Evolutionary conservation across 805 yeast genomes (phyloP).

Genomic region (Barnettozyma salicaria): DNA sequence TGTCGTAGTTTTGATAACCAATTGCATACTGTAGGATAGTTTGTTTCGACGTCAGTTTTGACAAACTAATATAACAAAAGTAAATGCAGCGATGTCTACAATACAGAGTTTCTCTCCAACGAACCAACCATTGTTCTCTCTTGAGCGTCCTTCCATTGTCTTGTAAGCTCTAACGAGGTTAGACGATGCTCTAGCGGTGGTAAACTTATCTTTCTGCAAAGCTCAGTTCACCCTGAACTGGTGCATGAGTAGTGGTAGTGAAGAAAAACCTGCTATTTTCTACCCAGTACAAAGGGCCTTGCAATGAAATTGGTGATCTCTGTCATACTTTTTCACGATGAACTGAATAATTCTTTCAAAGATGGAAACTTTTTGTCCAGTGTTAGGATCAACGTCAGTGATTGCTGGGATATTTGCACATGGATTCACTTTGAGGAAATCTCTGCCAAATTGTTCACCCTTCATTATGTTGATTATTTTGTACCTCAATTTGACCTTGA

Average conservation of each 20-base stretch:
- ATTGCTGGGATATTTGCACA: constrained; percentile 55
- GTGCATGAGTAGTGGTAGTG: constrained; percentile 50
- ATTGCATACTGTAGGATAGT: constrained; percentile 1
- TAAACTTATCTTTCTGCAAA: constrained; percentile 40
- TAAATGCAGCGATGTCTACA: constrained; percentile 44
- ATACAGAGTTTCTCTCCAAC: constrained; percentile 49
- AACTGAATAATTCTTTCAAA: constrained; percentile 43
- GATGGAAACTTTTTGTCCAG: constrained; percentile 36
- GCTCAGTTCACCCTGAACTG: constrained; percentile 44
- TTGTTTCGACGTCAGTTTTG: not conserved
- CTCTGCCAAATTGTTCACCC: not conserved
- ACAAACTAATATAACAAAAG: constrained; percentile 33
- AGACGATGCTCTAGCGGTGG: constrained; percentile 41
- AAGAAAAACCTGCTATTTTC: constrained; percentile 44
- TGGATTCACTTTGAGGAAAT: constrained; percentile 36
- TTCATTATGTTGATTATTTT: not conserved
- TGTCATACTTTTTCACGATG: constrained; percentile 48
- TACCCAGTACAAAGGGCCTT: constrained; percentile 38
- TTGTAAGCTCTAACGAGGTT: constrained; percentile 40
- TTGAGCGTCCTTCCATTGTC: constrained; percentile 43
- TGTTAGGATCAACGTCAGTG: constrained; percentile 24
- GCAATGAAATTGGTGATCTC: constrained; percentile 34
- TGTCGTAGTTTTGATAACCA: constrained; percentile 2
- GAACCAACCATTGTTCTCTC: constrained; percentile 41
- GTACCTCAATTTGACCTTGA: not conserved